phyloP scores from a whole-genome alignment of 305 asterid genomes.

The Fraxinus sp. region DNA sequence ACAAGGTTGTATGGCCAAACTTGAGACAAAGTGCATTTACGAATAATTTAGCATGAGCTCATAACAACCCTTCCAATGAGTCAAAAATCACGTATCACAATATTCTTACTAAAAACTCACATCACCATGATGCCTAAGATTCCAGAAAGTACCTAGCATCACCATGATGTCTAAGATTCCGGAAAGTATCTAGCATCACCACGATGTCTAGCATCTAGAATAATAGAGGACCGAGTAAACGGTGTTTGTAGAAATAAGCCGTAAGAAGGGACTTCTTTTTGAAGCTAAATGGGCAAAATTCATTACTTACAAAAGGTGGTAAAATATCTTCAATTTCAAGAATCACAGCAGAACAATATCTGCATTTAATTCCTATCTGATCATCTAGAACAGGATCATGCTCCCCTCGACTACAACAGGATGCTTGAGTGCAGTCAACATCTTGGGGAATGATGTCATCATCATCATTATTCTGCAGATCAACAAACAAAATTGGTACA shows the following conservation, averaged over 20 bases:
- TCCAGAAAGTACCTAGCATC: not conserved
- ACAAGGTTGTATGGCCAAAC: not conserved
- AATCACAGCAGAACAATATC: constrained; percentile 39
- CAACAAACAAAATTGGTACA: not conserved
- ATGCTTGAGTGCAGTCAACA: not conserved
- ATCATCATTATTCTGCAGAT: constrained; percentile 17
- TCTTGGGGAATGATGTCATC: not conserved
- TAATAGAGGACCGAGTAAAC: not conserved
- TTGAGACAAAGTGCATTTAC: not conserved
- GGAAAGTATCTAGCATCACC: not conserved
- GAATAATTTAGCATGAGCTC: not conserved
- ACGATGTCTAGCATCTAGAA: not conserved
- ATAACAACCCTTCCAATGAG: not conserved
- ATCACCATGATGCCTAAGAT: too few relatives aligned
- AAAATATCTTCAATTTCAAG: constrained; percentile 57
- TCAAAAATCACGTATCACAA: not conserved
- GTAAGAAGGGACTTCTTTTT: not conserved
- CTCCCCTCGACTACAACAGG: constrained; percentile 31
- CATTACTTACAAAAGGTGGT: constrained; percentile 62
- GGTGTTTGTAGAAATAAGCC: not conserved
- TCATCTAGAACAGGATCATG: constrained; percentile 58
- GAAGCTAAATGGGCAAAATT: not conserved
- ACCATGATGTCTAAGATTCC: not conserved
- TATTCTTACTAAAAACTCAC: not conserved
- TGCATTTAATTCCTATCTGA: constrained; percentile 59